Percentiles rank a stretch among this genome's conserved stretches.
Evolutionary conservation across 2,329 filamentous ascomycete genomes (phyloP).

Genomic region (Diaporthe capsici): DNA sequence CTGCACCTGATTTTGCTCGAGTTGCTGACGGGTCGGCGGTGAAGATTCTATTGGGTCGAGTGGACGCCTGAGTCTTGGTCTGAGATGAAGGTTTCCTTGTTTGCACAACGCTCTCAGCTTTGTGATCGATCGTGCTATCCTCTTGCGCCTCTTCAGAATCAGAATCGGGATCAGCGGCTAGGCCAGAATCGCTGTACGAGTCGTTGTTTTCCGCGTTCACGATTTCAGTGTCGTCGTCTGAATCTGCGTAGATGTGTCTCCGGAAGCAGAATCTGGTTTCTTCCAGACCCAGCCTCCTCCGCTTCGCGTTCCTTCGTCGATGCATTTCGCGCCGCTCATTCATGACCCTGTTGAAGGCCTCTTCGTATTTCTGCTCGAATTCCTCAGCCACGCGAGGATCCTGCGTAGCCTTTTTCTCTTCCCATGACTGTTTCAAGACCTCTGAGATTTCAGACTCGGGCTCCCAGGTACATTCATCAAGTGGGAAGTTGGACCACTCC

Average conservation of each 20-base stretch:
- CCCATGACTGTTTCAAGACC: conserved; percentile 60
- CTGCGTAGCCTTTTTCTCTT: conserved; percentile 55
- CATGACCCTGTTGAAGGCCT: conserved; percentile 49
- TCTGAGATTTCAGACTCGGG: conserved; percentile 59
- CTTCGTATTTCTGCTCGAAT: conserved; percentile 56
- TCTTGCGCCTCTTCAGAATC: conserved; percentile 35
- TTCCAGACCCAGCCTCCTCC: conserved; percentile 54
- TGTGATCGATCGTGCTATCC: conserved; percentile 32
- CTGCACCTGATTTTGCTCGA: conserved; percentile 1
- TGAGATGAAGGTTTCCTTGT: conserved; percentile 10
- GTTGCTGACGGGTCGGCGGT: conserved; percentile 59
- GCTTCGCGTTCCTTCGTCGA: conserved; percentile 59
- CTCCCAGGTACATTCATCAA: conserved; percentile 72
- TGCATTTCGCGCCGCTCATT: conserved; percentile 55
- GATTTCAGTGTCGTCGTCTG: conserved; percentile 32
- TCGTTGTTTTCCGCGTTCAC: background rate
- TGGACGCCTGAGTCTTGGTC: background rate
- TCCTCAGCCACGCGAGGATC: conserved; percentile 50
- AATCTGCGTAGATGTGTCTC: conserved; percentile 18
- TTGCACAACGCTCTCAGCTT: conserved; percentile 3
- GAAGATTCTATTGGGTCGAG: conserved; percentile 28
- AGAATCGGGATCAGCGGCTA: conserved; percentile 5
- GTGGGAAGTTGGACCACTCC: conserved; percentile 73
- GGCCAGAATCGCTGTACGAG: background rate
- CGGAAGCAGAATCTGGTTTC: conserved; percentile 52